These are phyloP conservation scores for Posidonia australis DNA, from an alignment of 106 monocot genomes.

Conservation along the genomic window DNA sequence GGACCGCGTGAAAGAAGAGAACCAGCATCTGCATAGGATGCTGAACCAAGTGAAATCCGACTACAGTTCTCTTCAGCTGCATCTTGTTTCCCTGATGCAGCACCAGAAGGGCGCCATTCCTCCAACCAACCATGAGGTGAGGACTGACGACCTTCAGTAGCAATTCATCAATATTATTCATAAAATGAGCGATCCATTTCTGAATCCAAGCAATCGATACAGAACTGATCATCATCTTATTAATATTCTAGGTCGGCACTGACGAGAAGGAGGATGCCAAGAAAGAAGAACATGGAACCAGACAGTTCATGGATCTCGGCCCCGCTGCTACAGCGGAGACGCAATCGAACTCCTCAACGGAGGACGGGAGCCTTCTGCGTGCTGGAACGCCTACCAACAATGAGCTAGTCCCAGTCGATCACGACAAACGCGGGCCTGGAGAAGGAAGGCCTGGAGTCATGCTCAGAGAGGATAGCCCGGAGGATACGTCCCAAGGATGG, in stretches of 20 bases:
- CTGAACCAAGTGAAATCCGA: conserved; percentile 47
- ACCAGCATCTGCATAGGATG: conserved; percentile 44
- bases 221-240: too few relatives aligned
- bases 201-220: too few relatives aligned
- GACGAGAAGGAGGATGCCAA: neutral
- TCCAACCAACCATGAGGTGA: neutral
- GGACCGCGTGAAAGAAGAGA: conserved; percentile 58
- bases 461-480: neutral
- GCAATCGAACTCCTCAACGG: conserved; percentile 53
- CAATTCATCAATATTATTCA: too few relatives aligned
- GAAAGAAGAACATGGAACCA: conserved; percentile 6
- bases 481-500: conserved; percentile 33
- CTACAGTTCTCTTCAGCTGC: conserved; percentile 61
- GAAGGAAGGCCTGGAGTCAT: too few relatives aligned
- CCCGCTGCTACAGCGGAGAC: conserved; percentile 17
- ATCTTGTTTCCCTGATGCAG: conserved; percentile 49
- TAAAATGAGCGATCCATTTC: too few relatives aligned
- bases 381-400: conserved; percentile 25
- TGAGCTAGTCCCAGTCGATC: conserved; percentile 1
- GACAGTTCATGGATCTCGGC: conserved; percentile 81
- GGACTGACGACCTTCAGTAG: too few relatives aligned
- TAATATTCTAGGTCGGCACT: neutral
- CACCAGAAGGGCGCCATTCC: conserved; percentile 7
- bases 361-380: conserved; percentile 11
- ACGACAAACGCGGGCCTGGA: neutral